These are phyloP conservation scores for Scutellaria barbata DNA, from an alignment of 257 asterid species.

Conservation along the genomic window DNA sequence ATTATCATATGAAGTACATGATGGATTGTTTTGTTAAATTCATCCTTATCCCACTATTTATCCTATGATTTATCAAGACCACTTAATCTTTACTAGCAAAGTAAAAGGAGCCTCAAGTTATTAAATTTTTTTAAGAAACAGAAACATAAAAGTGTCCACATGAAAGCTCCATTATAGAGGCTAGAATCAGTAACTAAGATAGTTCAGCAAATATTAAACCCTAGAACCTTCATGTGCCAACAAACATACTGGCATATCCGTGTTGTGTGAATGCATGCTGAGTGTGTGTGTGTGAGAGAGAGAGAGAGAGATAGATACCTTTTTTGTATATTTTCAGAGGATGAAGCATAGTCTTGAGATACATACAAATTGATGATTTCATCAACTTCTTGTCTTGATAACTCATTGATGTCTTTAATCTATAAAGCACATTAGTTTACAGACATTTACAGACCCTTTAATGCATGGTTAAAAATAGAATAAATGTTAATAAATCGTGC, in stretches of 20 bases:
- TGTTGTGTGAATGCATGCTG: neutral
- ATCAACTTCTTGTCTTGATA: slow-evolving; percentile 96
- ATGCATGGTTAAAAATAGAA: slow-evolving; percentile 20
- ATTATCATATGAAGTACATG: no score
- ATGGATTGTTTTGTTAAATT: no score
- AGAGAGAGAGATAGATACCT: slow-evolving; percentile 51
- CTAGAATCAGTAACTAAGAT: neutral
- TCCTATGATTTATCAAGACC: no score
- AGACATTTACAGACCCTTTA: slow-evolving; percentile 10
- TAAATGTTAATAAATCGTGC: slow-evolving; percentile 9
- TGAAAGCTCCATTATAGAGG: neutral
- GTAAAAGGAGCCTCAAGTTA: no score
- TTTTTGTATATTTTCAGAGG: slow-evolving; percentile 78
- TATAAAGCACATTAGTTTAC: slow-evolving; percentile 31
- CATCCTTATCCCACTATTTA: no score
- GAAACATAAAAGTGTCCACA: neutral
- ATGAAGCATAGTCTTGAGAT: slow-evolving; percentile 56
- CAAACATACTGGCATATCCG: slow-evolving; percentile 8
- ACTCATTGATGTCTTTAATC: slow-evolving; percentile 94
- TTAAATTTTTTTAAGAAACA: no score
- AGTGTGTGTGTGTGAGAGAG: neutral
- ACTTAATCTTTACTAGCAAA: neutral
- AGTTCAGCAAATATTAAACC: neutral
- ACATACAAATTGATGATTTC: slow-evolving; percentile 72
- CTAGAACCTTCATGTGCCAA: neutral